phyloP scores from a whole-genome alignment of 2,329 filamentous ascomycete species.

The Canariomyces notabilis region DNA sequence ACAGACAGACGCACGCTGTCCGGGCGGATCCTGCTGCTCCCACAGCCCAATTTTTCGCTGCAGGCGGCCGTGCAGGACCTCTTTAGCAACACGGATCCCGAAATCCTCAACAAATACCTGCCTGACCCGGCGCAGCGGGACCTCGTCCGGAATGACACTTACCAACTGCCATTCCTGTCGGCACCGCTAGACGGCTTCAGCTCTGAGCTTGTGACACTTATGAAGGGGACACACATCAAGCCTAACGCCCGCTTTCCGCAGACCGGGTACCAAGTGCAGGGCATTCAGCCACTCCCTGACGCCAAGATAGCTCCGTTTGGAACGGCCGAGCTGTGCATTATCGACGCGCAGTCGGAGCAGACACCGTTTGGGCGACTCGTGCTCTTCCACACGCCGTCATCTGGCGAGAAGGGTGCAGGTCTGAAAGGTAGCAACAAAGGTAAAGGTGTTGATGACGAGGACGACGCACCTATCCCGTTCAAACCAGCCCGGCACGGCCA shows the following conservation, averaged over 20 bases:
- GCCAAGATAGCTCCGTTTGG: too few relatives aligned
- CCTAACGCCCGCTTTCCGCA: conserved; percentile 26
- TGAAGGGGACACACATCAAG: conserved; percentile 37
- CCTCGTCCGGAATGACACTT: background rate
- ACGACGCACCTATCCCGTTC: conserved; percentile 36
- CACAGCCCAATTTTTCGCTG: conserved; percentile 35
- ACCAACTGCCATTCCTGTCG: conserved; percentile 6
- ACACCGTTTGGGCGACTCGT: conserved; percentile 38
- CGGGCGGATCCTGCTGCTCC: conserved; percentile 36
- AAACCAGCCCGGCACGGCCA: conserved; percentile 46
- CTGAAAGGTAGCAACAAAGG: too few relatives aligned
- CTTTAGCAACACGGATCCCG: background rate
- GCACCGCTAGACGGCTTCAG: conserved; percentile 31
- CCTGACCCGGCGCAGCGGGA: background rate
- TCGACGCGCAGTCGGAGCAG: conserved; percentile 25
- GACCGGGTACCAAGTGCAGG: background rate
- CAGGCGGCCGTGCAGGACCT: background rate
- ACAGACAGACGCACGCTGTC: conserved; percentile 28
- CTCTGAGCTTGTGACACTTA: conserved; percentile 30
- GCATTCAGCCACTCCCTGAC: too few relatives aligned
- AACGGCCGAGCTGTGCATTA: conserved; percentile 16
- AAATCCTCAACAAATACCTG: background rate
- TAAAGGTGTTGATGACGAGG: too few relatives aligned
- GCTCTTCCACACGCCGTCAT: too few relatives aligned
- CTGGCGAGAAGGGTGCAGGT: too few relatives aligned